Percentiles rank a stretch among this genome's conserved stretches.
Conservation (phyloP, 257 asterid genomes). For the Leonotis leonurus region DNA sequence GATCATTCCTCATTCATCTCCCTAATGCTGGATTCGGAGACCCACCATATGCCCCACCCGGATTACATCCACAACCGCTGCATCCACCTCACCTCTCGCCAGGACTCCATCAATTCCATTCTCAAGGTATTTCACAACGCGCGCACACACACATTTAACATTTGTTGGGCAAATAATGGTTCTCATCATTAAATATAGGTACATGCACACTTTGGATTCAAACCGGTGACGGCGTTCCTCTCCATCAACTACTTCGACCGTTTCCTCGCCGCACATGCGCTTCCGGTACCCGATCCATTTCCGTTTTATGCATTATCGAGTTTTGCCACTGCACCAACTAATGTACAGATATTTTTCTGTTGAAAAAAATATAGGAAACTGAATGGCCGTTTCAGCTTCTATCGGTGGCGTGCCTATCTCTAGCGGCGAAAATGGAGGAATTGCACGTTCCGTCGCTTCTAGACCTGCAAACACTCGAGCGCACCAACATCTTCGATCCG, state of each 20-base stretch:
- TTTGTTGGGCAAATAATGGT: not conserved
- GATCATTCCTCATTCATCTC: slow-evolving; percentile 25
- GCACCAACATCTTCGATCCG: slow-evolving; percentile 29
- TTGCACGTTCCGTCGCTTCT: slow-evolving; percentile 29
- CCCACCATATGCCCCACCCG: slow-evolving; percentile 26
- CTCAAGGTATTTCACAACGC: slow-evolving; percentile 33
- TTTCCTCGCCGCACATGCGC: slow-evolving; percentile 20
- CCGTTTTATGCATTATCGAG: not conserved
- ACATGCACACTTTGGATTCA: slow-evolving; percentile 35
- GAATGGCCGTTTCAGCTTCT: slow-evolving; percentile 51
- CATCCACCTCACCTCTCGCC: slow-evolving; percentile 33
- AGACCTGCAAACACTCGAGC: slow-evolving; percentile 36
- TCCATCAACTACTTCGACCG: slow-evolving; percentile 54
- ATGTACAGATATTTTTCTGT: not conserved
- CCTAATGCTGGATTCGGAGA: slow-evolving; percentile 34
- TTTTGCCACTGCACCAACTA: not conserved
- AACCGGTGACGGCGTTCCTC: slow-evolving; percentile 45
- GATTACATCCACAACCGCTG: slow-evolving; percentile 28
- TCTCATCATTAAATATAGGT: slow-evolving; percentile 21
- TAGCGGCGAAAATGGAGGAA: slow-evolving; percentile 63
- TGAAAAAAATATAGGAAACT: slow-evolving; percentile 15
- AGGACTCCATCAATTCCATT: slow-evolving; percentile 44
- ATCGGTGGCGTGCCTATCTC: slow-evolving; percentile 40
- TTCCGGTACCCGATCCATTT: slow-evolving; percentile 17
- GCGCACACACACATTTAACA: not conserved